Conservation (phyloP, 225 moss, liverwort and hornwort species). For the Rhytidiadelphus loreus region DNA sequence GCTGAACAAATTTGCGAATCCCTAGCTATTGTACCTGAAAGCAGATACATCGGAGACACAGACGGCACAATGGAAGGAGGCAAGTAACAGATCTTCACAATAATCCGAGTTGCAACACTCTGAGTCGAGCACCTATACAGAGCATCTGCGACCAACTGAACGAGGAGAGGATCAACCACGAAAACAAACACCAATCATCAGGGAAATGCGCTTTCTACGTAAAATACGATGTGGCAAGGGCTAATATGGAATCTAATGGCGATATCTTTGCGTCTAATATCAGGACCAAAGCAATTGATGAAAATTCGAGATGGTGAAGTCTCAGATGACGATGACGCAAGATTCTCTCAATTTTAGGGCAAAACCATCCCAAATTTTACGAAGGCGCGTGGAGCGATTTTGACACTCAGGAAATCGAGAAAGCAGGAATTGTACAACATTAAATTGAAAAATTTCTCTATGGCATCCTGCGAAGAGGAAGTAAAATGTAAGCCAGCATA, state of each 20-base stretch:
- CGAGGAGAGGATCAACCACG: background rate
- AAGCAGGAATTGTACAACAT: background rate
- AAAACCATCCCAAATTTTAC: background rate
- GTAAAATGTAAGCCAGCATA: background rate
- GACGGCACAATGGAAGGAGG: constrained; percentile 4
- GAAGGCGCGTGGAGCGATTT: background rate
- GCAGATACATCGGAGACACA: constrained; percentile 9
- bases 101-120: constrained; percentile 10
- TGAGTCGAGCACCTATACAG: constrained; percentile 37
- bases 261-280: background rate
- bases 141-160: constrained; percentile 46
- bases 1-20: background rate
- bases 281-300: background rate
- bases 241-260: background rate
- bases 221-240: background rate
- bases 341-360: background rate
- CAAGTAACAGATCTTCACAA: constrained; percentile 20
- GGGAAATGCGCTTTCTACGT: background rate
- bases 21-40: constrained; percentile 21
- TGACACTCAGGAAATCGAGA: background rate
- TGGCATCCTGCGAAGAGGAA: background rate
- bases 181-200: background rate
- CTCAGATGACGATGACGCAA: background rate
- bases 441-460: background rate
- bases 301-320: background rate